Conservation (phyloP, 2,329 filamentous ascomycete genomes). For the Claviceps sorghi region DNA sequence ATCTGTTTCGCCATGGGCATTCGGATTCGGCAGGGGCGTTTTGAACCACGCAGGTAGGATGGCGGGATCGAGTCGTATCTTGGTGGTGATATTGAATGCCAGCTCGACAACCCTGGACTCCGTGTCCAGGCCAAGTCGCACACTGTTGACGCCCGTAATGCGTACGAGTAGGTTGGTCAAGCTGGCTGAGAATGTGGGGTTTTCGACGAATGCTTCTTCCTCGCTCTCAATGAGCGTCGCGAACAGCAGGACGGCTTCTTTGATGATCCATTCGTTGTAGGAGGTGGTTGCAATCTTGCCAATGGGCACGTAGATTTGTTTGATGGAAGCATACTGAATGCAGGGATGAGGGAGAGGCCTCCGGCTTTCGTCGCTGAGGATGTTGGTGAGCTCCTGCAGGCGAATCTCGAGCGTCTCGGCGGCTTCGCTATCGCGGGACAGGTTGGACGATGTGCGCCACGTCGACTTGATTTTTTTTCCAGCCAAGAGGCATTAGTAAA, state of each 20-base stretch:
- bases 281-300: constrained; percentile 78
- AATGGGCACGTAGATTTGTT: constrained; percentile 80
- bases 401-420: constrained; percentile 48
- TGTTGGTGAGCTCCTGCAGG: constrained; percentile 49
- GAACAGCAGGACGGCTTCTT: constrained; percentile 73
- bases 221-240: constrained; percentile 90
- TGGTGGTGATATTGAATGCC: constrained; percentile 89
- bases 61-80: constrained; percentile 77
- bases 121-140: constrained; percentile 62
- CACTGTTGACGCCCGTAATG: constrained; percentile 59
- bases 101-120: constrained; percentile 85
- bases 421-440: constrained; percentile 44
- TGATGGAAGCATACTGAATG: constrained; percentile 69
- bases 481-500: background rate
- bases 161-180: constrained; percentile 74
- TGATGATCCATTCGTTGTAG: constrained; percentile 73
- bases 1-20: constrained; percentile 20
- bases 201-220: constrained; percentile 87
- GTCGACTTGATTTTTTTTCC: constrained; percentile 22
- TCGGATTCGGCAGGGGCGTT: constrained; percentile 23
- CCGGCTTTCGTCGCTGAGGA: constrained; percentile 79
- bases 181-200: constrained; percentile 68
- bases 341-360: constrained; percentile 83
- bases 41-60: constrained; percentile 90
- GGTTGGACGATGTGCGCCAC: constrained; percentile 48